A percentile compares a stretch with the other conserved stretches of the same genome.
Evolutionary conservation across 1,139 yeast species (phyloP).

Genomic region (Lodderomyces oxycetoniae): DNA sequence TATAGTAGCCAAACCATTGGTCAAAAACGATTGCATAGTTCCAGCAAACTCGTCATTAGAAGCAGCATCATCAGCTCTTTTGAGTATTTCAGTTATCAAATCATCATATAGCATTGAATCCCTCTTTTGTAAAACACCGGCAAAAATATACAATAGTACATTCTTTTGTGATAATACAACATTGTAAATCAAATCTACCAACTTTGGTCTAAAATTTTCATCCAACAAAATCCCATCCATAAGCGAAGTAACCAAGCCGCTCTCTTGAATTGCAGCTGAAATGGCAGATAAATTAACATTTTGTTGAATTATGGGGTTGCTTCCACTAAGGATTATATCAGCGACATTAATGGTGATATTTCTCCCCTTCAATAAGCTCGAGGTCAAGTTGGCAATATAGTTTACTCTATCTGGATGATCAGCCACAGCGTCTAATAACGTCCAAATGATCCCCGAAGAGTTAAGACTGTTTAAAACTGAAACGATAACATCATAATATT

Average conservation of each 20-base stretch:
- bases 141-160: conserved; percentile 22
- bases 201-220: conserved; percentile 28
- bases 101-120: conserved; percentile 7
- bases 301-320: conserved; percentile 2
- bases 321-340: conserved; percentile 4
- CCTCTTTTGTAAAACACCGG: conserved; percentile 22
- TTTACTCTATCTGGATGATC: conserved; percentile 27
- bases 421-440: conserved; percentile 34
- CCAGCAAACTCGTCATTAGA: conserved; percentile 14
- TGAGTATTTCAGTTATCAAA: conserved; percentile 10
- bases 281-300: conserved; percentile 25
- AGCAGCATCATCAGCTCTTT: conserved; percentile 18
- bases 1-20: conserved; percentile 28
- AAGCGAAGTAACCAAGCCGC: conserved; percentile 34
- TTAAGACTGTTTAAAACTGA: conserved; percentile 27
- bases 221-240: conserved; percentile 38
- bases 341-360: conserved; percentile 9
- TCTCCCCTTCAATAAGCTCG: conserved; percentile 14
- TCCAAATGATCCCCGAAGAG: conserved; percentile 34
- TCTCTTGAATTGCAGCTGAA: conserved; percentile 21
- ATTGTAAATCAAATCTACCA: conserved; percentile 33
- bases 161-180: conserved; percentile 30
- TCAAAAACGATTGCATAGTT: conserved; percentile 25
- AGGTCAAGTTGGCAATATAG: conserved; percentile 30
- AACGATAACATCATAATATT: conserved; percentile 17